These are phyloP conservation scores for Lachnellula hyalina DNA, from an alignment of 2,329 filamentous ascomycete species.

Conservation along the genomic window DNA sequence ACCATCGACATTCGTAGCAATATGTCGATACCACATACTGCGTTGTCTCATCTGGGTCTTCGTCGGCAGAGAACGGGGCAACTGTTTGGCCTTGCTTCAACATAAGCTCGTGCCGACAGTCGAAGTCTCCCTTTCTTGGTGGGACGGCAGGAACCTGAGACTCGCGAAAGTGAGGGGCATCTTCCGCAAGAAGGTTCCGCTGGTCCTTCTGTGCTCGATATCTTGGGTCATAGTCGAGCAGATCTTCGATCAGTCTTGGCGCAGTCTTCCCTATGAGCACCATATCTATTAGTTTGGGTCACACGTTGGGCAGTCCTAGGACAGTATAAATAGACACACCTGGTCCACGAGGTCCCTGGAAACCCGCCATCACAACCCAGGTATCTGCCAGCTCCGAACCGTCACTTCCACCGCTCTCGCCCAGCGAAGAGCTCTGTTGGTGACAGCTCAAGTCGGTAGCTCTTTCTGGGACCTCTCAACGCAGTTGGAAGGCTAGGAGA, in stretches of 20 bases:
- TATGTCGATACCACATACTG: constrained; percentile 54
- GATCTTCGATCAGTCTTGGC: constrained; percentile 42
- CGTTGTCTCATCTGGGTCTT: constrained; percentile 34
- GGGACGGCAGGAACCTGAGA: constrained; percentile 10
- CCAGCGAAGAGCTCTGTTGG: not conserved
- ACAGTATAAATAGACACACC: constrained; percentile 8
- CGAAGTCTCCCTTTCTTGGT: constrained; percentile 32
- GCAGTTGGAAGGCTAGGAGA: not conserved
- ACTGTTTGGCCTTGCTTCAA: constrained; percentile 51
- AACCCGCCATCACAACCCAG: constrained; percentile 11
- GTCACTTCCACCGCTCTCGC: constrained; percentile 5
- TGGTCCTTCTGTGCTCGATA: constrained; percentile 29
- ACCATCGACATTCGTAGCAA: constrained; percentile 56
- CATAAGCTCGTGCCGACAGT: constrained; percentile 56
- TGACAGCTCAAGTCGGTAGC: not conserved
- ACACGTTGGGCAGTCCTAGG: not conserved
- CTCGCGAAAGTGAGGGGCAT: constrained; percentile 46
- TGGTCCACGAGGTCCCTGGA: constrained; percentile 11
- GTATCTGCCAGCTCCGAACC: constrained; percentile 11
- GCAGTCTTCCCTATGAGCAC: constrained; percentile 42
- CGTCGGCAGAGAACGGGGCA: constrained; percentile 35
- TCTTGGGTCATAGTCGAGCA: constrained; percentile 39
- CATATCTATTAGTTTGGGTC: constrained; percentile 11
- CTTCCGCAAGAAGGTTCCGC: constrained; percentile 48
- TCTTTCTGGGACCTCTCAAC: not conserved